Base-by-base conservation (phyloP, 2,329 filamentous ascomycete species). In the Huntiella bhutanensis region DNA sequence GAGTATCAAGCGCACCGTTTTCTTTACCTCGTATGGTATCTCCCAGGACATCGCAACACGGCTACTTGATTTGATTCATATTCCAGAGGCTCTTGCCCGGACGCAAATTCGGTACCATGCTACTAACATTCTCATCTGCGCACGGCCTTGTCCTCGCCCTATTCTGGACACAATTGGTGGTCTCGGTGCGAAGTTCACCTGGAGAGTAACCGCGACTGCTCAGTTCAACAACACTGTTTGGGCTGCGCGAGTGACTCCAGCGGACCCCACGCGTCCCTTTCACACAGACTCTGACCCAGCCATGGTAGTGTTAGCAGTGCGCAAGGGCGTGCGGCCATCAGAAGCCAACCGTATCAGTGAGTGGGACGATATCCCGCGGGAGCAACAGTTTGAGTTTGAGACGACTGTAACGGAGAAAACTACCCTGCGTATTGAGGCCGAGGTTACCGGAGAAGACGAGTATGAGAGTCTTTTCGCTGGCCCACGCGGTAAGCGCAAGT, bases 21-120 rank as follows among this genome's bases (percentile, higher is more conserved):
- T 86, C 61, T 95, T 88, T 62, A 95, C 91, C 1, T 85, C 84
- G 43, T 96, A 98, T 62, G 75, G 93, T 61, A 79, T 98, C 53
- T 69, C 69, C 36, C 68, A 75, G 41, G 67, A 73, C 19, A 83
- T 91, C 59, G 80, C 79, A 2, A 73, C 82, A 56, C 75, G 73
- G 47, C 67, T 96, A 34, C 71, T 82, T 47, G 70, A 72, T 4
- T 69, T 93, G n/a, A 75, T 78, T 28, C 62, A 75, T 44, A 64
- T 84, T 15, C 79, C 80, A 3, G 56, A 66, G 3, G 70, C 71
- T 49, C 64, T 77, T 46, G 68, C 75, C 22, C 76, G 81, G 43
- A 69, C 73, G 45, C 83, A 92, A 44, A 65, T 94, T 52, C 85
- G 83, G 52, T 75, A 77, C 51, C 78, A 94, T 55, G 87, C 80